Evolutionary conservation across 148 eudicot genomes (phyloP).

Genomic region (Pharnaceum exiguum): DNA sequence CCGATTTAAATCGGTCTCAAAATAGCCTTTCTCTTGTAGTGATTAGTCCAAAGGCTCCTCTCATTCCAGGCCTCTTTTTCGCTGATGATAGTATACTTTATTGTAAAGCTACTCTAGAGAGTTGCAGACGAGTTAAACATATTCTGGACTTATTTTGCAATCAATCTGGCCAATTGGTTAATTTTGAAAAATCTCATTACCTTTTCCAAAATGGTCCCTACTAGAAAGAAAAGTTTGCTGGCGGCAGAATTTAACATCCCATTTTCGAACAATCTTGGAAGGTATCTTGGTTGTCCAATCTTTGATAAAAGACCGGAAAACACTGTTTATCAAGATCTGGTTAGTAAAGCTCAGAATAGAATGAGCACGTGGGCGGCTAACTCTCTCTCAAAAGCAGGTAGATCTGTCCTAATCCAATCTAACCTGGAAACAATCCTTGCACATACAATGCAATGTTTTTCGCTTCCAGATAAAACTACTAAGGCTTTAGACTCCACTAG

Average conservation of each 20-base stretch:
- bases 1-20: no score
- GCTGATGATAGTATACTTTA: background rate
- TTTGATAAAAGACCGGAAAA: background rate
- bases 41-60: no score
- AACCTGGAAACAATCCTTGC: no score
- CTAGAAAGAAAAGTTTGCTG: background rate
- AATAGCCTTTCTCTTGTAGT: no score
- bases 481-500: no score
- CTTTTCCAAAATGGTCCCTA: background rate
- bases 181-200: no score
- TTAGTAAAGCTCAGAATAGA: background rate
- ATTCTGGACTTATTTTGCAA: background rate
- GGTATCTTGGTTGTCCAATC: background rate
- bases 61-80: background rate
- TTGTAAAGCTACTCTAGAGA: background rate
- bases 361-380: background rate
- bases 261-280: background rate
- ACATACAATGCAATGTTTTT: no score
- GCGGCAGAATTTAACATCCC: background rate
- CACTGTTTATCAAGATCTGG: background rate
- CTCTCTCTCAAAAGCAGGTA: background rate
- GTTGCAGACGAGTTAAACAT: background rate
- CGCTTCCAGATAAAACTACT: no score
- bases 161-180: background rate
- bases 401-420: background rate